These are phyloP conservation scores for Bipolaris bicolor DNA, from an alignment of 2,329 filamentous ascomycete species.

Conservation along the genomic window DNA sequence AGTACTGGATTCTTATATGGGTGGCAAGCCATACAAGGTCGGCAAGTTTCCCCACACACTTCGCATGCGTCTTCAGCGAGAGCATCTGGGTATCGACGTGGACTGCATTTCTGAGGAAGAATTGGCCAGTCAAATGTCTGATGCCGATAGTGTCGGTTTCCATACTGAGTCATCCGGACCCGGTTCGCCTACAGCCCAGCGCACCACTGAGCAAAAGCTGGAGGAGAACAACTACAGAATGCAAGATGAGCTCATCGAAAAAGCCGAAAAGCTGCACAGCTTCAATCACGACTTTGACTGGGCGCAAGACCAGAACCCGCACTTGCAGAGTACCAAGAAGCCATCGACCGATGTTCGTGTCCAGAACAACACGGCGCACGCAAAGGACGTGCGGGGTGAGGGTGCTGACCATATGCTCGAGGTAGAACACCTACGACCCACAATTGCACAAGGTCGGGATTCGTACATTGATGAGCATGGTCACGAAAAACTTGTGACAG, in stretches of 20 bases:
- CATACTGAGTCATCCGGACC: constrained; percentile 45
- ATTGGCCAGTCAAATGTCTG: constrained; percentile 39
- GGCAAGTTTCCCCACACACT: constrained; percentile 92
- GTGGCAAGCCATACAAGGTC: constrained; percentile 83
- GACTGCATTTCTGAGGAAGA: constrained; percentile 70
- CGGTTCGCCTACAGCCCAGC: constrained; percentile 42
- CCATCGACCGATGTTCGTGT: constrained; percentile 64
- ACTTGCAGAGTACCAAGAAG: constrained; percentile 61
- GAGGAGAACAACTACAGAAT: constrained; percentile 50
- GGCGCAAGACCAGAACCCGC: constrained; percentile 63
- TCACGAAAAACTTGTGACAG: constrained; percentile 73
- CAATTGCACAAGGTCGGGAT: constrained; percentile 70
- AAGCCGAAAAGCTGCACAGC: constrained; percentile 65
- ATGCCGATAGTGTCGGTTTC: constrained; percentile 73
- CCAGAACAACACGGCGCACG: constrained; percentile 67
- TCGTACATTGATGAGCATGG: constrained; percentile 68
- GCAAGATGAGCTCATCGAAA: constrained; percentile 63
- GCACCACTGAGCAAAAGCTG: constrained; percentile 48
- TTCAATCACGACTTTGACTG: constrained; percentile 79
- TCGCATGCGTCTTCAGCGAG: constrained; percentile 91
- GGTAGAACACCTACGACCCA: constrained; percentile 59
- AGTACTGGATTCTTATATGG: constrained; percentile 92
- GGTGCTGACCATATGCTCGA: constrained; percentile 74
- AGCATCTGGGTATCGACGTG: constrained; percentile 94
- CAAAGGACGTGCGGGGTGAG: constrained; percentile 77